phyloP scores from a whole-genome alignment of 768 basidiomycete genomes.

The Mycena polygramma region DNA sequence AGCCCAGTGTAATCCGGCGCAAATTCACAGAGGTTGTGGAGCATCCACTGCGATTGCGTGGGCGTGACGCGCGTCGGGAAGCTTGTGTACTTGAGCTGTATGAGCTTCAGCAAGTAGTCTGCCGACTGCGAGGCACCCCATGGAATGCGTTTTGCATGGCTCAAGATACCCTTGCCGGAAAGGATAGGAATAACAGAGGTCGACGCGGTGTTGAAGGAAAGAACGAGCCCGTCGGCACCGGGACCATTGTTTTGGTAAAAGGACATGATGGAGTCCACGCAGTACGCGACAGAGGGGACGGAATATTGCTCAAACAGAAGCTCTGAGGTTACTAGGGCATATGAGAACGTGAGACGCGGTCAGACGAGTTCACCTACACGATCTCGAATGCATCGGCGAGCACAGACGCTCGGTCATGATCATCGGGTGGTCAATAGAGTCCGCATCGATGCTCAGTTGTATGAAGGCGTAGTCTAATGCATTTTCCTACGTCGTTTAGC shows the following conservation, averaged over 20 bases:
- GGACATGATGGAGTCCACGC: conserved; percentile 92
- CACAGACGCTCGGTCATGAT: conserved; percentile 94
- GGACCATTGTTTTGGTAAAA: conserved; percentile 84
- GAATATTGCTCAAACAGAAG: conserved; percentile 95
- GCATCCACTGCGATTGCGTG: conserved; percentile 92
- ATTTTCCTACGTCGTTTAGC: conserved; percentile 78
- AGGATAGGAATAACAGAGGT: conserved; percentile 93
- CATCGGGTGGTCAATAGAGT: conserved; percentile 86
- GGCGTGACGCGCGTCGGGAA: conserved; percentile 89
- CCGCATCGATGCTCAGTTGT: conserved; percentile 84
- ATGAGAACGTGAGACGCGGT: conserved; percentile 9
- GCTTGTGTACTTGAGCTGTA: conserved; percentile 94
- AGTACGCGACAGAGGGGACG: conserved; percentile 88
- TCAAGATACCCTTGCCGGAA: conserved; percentile 84
- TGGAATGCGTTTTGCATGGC: conserved; percentile 90
- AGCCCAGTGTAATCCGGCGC: conserved; percentile 79
- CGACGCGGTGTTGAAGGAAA: conserved; percentile 93
- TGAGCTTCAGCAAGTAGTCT: conserved; percentile 92
- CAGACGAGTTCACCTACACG: conserved; percentile 64
- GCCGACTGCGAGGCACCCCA: conserved; percentile 94
- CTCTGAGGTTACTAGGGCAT: conserved; percentile 86
- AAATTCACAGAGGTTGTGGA: conserved; percentile 88
- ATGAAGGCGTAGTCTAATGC: conserved; percentile 94
- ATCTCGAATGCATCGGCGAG: conserved; percentile 90
- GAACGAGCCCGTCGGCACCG: conserved; percentile 80